A percentile compares a stretch with the other conserved stretches of the same genome.
Conservation (phyloP, 371 early-diverging fungal genomes). For the Phascolomyces articulosus region DNA sequence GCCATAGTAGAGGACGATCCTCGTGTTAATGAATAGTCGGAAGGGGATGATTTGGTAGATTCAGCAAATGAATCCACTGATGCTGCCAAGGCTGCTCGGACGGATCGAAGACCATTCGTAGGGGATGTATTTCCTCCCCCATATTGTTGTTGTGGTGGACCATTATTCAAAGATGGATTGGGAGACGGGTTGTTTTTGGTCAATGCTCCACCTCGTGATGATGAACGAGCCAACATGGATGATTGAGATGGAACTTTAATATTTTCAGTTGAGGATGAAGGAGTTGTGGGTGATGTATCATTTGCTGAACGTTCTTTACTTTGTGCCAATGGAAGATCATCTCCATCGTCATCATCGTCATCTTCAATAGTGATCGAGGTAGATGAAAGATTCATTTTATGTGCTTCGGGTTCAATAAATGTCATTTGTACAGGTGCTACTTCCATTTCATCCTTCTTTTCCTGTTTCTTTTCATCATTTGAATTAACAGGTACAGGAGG, state of each 20-base stretch:
- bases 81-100: constrained; percentile 12
- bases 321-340: constrained; percentile 4
- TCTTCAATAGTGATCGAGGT: background rate
- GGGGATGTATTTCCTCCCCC: background rate
- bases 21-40: background rate
- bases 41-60: constrained; percentile 2
- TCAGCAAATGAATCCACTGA: constrained; percentile 9
- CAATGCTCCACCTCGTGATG: background rate
- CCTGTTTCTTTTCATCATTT: background rate
- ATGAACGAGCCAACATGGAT: constrained; percentile 1
- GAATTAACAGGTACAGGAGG: constrained; percentile 7
- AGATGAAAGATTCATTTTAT: constrained; percentile 29
- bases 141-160: background rate
- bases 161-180: background rate
- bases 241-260: background rate
- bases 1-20: constrained; percentile 1
- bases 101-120: background rate
- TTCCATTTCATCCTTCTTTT: background rate
- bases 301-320: too few relatives aligned
- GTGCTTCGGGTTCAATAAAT: constrained; percentile 35
- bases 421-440: constrained; percentile 39
- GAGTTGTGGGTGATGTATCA: background rate
- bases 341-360: constrained; percentile 9
- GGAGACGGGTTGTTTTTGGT: background rate
- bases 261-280: background rate